Conservation (phyloP, 2,329 filamentous ascomycete species). For the Colletotrichum sp. region DNA sequence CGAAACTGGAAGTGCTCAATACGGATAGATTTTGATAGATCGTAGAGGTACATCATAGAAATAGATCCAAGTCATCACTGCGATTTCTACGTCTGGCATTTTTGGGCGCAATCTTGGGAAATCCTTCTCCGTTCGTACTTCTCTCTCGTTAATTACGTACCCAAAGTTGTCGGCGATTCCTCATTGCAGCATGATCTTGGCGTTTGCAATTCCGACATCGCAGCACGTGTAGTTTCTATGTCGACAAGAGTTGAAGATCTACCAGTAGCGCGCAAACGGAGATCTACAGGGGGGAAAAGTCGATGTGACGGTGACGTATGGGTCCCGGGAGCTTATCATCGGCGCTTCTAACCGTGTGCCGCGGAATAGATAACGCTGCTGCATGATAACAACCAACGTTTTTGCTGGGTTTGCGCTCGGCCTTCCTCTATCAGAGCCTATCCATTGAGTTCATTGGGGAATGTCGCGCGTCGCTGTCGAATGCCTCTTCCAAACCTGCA, state of each 20-base stretch:
- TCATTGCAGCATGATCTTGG: not conserved
- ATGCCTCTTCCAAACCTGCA: not conserved
- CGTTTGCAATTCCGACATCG: not conserved
- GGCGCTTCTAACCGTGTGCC: not conserved
- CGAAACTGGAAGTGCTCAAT: too few relatives aligned
- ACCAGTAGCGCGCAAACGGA: not conserved
- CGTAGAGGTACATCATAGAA: not conserved
- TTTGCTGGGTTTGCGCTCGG: not conserved
- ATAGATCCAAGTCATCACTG: not conserved
- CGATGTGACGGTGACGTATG: not conserved
- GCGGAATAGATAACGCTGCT: not conserved
- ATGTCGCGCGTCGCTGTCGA: not conserved
- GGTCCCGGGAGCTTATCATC: not conserved
- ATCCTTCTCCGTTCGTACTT: not conserved
- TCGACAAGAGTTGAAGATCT: not conserved
- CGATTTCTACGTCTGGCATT: not conserved
- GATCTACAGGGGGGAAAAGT: not conserved
- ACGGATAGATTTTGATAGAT: too few relatives aligned
- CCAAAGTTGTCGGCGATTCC: not conserved
- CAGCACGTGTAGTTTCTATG: not conserved
- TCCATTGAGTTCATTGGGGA: not conserved
- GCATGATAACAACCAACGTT: not conserved
- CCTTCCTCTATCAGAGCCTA: not conserved
- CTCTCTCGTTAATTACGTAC: not conserved
- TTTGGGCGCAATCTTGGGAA: not conserved